Evolutionary conservation across 306 rosid genomes (phyloP).

Genomic region (Amphicarpaea edgeworthii): DNA sequence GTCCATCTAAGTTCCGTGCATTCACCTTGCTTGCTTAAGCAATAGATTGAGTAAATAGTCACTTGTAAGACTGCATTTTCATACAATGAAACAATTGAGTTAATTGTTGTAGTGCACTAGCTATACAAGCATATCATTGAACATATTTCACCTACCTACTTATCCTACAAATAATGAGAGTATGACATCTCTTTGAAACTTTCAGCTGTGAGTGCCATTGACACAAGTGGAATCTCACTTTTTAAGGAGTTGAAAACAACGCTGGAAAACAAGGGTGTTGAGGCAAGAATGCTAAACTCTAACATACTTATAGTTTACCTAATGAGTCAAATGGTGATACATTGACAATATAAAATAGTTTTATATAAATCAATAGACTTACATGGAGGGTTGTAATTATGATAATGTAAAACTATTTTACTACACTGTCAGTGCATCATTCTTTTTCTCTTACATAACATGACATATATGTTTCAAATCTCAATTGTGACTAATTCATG

Average conservation of each 20-base stretch:
- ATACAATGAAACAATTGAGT: background rate
- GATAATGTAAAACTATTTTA: too few species aligned
- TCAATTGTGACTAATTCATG: conserved; percentile 27
- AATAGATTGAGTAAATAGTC: background rate
- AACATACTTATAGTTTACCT: background rate
- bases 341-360: too few species aligned
- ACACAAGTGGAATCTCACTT: conserved; percentile 87
- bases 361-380: too few species aligned
- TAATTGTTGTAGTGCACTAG: background rate
- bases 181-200: conserved; percentile 37
- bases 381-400: too few species aligned
- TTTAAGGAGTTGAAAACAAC: conserved; percentile 71
- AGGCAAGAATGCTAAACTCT: conserved; percentile 58
- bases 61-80: conserved; percentile 18
- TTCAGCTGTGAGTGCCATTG: conserved; percentile 87
- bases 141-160: conserved; percentile 16
- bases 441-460: too few species aligned
- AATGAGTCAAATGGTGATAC: too few species aligned
- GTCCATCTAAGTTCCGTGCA: too few species aligned
- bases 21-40: too few species aligned
- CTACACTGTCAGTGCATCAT: too few species aligned
- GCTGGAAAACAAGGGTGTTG: conserved; percentile 71
- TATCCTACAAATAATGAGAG: background rate
- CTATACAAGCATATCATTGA: background rate
- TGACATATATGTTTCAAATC: conserved; percentile 11